Conservation (phyloP, 208 protist species). For the Leishmania lainsoni region DNA sequence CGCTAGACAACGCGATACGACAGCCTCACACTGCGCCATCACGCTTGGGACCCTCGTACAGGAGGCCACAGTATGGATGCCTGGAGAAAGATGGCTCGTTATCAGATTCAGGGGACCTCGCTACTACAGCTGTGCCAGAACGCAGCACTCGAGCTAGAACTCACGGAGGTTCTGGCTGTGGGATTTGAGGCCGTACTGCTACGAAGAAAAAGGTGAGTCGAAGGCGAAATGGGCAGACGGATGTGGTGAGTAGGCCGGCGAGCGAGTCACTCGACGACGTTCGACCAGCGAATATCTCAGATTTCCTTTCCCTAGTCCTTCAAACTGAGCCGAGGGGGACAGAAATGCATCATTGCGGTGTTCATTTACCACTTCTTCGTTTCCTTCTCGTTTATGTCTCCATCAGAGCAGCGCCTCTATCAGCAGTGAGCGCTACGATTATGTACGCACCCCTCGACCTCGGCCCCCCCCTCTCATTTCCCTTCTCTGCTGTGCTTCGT, state of each 20-base stretch:
- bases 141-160: not conserved
- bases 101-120: too few species aligned
- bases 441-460: not conserved
- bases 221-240: not conserved
- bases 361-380: not conserved
- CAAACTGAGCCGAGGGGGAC: not conserved
- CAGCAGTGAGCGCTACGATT: not conserved
- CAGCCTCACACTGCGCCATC: too few species aligned
- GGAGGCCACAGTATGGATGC: too few species aligned
- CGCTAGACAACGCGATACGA: too few species aligned
- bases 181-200: not conserved
- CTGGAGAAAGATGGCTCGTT: too few species aligned
- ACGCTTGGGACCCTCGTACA: too few species aligned
- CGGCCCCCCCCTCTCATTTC: not conserved
- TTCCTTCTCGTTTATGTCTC: not conserved
- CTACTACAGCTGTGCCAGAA: not conserved
- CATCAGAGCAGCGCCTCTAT: not conserved
- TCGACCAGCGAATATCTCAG: not conserved
- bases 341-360: not conserved
- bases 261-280: not conserved
- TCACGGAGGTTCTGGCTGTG: not conserved
- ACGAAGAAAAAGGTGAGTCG: not conserved
- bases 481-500: not conserved
- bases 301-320: not conserved
- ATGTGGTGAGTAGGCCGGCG: not conserved